Evolutionary conservation across 495 filamentous ascomycete genomes (phyloP).

Genomic region (Penicillium longicatenatum): DNA sequence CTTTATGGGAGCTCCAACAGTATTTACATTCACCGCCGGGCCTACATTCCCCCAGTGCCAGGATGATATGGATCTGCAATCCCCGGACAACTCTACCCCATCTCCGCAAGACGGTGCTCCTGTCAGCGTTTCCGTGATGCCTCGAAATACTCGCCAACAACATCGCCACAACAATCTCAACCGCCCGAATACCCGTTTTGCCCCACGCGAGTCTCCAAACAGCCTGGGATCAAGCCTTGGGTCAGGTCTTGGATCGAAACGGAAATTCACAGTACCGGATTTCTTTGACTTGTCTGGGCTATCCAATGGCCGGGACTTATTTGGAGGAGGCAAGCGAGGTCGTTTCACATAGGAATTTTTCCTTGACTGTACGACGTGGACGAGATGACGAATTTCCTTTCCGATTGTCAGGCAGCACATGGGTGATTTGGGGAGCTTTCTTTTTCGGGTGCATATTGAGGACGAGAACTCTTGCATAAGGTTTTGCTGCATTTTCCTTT

Average conservation of each 20-base stretch:
- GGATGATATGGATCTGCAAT: constrained; percentile 67
- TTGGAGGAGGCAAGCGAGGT: constrained; percentile 70
- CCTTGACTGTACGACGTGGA: constrained; percentile 39
- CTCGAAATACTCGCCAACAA: constrained; percentile 53
- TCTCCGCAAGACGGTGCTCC: constrained; percentile 40
- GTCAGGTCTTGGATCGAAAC: constrained; percentile 70
- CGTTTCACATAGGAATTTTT: constrained; percentile 55
- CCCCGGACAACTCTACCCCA: constrained; percentile 40
- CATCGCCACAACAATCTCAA: constrained; percentile 49
- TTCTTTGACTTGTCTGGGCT: constrained; percentile 79
- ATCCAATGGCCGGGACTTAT: constrained; percentile 64
- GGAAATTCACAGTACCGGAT: constrained; percentile 73
- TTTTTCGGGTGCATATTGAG: constrained; percentile 42
- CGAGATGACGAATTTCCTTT: constrained; percentile 43
- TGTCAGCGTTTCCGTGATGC: constrained; percentile 53
- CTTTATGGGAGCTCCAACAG: constrained; percentile 35
- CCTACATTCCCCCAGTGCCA: constrained; percentile 59
- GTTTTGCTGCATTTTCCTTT: constrained; percentile 23
- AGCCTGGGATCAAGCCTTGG: constrained; percentile 60
- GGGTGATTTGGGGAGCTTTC: constrained; percentile 29
- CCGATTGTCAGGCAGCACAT: constrained; percentile 42
- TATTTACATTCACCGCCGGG: constrained; percentile 69
- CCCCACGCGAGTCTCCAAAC: constrained; percentile 44
- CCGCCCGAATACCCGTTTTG: constrained; percentile 44
- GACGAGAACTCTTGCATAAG: constrained; percentile 42